Conservation (phyloP, 208 protist species). For the Vickermania ingenoplastis region DNA sequence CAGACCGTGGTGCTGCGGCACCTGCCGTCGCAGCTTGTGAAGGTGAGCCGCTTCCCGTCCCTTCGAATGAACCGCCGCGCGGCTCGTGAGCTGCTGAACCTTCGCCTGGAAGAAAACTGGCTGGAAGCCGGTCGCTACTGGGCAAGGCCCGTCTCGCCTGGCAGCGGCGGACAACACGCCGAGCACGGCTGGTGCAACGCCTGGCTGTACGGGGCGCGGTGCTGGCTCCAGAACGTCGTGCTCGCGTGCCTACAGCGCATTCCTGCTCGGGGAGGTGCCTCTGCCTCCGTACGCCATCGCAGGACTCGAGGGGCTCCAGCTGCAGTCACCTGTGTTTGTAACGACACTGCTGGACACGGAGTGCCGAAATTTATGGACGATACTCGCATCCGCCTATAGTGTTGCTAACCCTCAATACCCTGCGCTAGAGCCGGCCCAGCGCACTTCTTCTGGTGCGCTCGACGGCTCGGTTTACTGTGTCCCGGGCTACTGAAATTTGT, state of each 20-base stretch:
- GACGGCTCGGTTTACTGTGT: no score
- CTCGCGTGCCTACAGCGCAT: slow-evolving; percentile 25
- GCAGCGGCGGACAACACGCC: slow-evolving; percentile 12
- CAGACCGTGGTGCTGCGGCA: slow-evolving; percentile 76
- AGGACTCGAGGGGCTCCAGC: no score
- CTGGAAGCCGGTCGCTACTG: slow-evolving; percentile 39
- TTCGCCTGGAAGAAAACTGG: slow-evolving; percentile 63
- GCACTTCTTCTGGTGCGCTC: no score
- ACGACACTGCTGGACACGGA: no score
- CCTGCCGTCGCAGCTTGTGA: slow-evolving; percentile 51
- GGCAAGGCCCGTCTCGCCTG: slow-evolving; percentile 13
- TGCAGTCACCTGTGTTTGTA: no score
- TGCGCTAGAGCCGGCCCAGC: no score
- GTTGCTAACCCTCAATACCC: no score
- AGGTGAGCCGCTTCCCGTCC: slow-evolving; percentile 81
- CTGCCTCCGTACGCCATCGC: slow-evolving; percentile 11
- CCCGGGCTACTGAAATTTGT: no score
- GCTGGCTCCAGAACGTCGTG: slow-evolving; percentile 18
- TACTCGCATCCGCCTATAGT: no score
- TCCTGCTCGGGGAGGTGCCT: slow-evolving; percentile 22
- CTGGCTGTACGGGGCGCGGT: slow-evolving; percentile 14
- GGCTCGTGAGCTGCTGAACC: slow-evolving; percentile 61
- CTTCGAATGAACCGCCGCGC: slow-evolving; percentile 75
- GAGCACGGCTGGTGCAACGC: not conserved
- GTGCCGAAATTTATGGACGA: no score